Evolutionary conservation across 495 filamentous ascomycete genomes (phyloP).

Genomic region (Penicillium subrubescens): DNA sequence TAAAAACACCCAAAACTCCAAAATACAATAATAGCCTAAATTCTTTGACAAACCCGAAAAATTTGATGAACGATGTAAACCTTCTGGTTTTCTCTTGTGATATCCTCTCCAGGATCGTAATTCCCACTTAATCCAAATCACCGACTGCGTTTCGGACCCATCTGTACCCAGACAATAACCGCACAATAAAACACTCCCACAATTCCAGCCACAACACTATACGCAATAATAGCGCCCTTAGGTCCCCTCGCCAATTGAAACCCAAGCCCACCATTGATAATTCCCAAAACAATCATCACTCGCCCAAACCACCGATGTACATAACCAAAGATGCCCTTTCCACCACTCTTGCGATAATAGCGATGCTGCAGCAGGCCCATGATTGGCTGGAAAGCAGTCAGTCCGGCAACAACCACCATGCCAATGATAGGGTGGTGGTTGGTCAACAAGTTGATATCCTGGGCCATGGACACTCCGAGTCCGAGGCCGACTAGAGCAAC

Average conservation of each 20-base stretch:
- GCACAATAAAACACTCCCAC: conserved; percentile 34
- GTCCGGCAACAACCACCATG: conserved; percentile 52
- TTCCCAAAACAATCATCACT: conserved; percentile 59
- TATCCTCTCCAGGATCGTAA: too few relatives aligned
- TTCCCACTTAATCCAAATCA: neutral
- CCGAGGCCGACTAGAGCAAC: conserved; percentile 63
- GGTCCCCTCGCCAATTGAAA: conserved; percentile 48
- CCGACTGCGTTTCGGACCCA: neutral
- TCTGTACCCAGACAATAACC: neutral
- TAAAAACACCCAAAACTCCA: neutral
- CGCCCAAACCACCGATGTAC: conserved; percentile 74
- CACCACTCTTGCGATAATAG: conserved; percentile 42
- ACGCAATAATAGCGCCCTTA: conserved; percentile 54
- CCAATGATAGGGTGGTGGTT: conserved; percentile 56
- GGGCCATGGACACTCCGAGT: conserved; percentile 57
- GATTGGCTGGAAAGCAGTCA: conserved; percentile 65
- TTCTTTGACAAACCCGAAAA: neutral
- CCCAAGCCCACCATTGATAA: conserved; percentile 76
- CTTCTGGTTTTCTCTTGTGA: neutral
- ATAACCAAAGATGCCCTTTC: conserved; percentile 57
- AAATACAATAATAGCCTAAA: neutral
- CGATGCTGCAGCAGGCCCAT: conserved; percentile 66
- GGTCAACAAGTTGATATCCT: conserved; percentile 13
- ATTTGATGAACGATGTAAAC: neutral
- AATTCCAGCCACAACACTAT: conserved; percentile 60